Percentiles rank a stretch among this genome's conserved stretches.
Evolutionary conservation across 257 asterid genomes (phyloP).

Genomic region (Misopates orontium): DNA sequence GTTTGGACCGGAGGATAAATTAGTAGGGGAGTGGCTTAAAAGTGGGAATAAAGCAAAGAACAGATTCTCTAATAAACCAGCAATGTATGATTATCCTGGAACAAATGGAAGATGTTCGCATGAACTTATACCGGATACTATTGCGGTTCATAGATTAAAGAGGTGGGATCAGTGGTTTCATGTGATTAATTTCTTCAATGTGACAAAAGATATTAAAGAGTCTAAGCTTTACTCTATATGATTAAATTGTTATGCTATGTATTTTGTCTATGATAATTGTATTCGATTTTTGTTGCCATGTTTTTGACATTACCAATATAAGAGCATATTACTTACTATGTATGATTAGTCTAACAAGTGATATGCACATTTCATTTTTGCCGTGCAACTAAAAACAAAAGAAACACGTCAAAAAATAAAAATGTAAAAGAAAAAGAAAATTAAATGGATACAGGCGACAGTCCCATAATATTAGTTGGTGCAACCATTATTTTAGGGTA

Average conservation of each 20-base stretch:
- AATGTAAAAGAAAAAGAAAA: too few relatives aligned
- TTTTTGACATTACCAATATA: too few relatives aligned
- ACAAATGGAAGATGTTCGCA: slow-evolving; percentile 78
- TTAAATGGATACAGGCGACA: too few relatives aligned
- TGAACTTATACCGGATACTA: slow-evolving; percentile 64
- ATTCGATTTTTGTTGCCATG: too few relatives aligned
- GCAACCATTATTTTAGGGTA: too few relatives aligned
- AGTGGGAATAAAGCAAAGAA: slow-evolving; percentile 64
- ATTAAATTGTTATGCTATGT: slow-evolving; percentile 6
- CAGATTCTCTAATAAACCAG: slow-evolving; percentile 66
- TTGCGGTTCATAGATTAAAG: slow-evolving; percentile 68
- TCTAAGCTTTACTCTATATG: slow-evolving; percentile 40
- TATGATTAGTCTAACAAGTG: too few relatives aligned
- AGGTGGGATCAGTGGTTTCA: slow-evolving; percentile 75
- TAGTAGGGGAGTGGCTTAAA: slow-evolving; percentile 68
- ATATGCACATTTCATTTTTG: too few relatives aligned
- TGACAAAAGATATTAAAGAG: slow-evolving; percentile 46
- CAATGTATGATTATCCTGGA: slow-evolving; percentile 82
- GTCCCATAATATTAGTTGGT: too few relatives aligned
- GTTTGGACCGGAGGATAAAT: slow-evolving; percentile 72
- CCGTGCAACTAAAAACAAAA: too few relatives aligned
- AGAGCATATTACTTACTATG: too few relatives aligned
- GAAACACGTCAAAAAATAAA: too few relatives aligned
- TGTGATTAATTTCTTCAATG: slow-evolving; percentile 66
- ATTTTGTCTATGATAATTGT: background rate